phyloP scores from a whole-genome alignment of 1,284 basidiomycete genomes.

The Rhodotorula sp. region DNA sequence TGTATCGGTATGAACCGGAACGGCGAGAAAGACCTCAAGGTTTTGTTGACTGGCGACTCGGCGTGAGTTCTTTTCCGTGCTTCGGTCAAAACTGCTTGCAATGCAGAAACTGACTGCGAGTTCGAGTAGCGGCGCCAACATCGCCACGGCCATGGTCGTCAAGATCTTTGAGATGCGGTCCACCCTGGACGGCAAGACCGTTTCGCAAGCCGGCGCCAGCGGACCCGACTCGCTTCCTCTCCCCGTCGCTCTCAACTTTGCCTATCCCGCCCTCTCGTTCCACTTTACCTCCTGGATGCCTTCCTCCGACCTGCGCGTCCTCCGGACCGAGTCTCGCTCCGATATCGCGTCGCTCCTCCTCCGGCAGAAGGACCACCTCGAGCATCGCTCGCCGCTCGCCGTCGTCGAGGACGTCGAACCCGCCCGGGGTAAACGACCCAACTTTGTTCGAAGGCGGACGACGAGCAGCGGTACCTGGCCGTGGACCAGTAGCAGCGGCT shows the following conservation, averaged over 20 bases:
- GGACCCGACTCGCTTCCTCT: constrained; percentile 50
- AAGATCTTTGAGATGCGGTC: constrained; percentile 67
- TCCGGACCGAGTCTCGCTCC: constrained; percentile 70
- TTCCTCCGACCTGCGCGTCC: constrained; percentile 73
- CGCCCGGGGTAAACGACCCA: constrained; percentile 17
- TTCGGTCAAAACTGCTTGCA: too few species aligned
- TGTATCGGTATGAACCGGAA: constrained; percentile 73
- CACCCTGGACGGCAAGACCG: constrained; percentile 26
- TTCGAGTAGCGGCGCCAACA: constrained; percentile 68
- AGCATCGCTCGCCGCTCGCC: constrained; percentile 65
- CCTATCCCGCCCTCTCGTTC: constrained; percentile 77
- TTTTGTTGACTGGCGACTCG: constrained; percentile 83
- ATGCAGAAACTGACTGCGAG: too few species aligned
- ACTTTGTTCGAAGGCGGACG: constrained; percentile 8
- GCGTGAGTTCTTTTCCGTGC: constrained; percentile 62
- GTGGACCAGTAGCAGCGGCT: constrained; percentile 44
- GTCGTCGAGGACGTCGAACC: constrained; percentile 68
- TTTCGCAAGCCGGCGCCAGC: constrained; percentile 40
- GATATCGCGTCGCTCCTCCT: constrained; percentile 60
- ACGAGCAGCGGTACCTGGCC: constrained; percentile 43
- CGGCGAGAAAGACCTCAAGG: constrained; percentile 63
- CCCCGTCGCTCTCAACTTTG: constrained; percentile 76
- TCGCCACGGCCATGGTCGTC: constrained; percentile 76
- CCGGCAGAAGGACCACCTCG: constrained; percentile 81
- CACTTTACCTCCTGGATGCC: constrained; percentile 98